Evolutionary conservation across 1,284 basidiomycete genomes (phyloP).

Genomic region (Thelephora terrestris): DNA sequence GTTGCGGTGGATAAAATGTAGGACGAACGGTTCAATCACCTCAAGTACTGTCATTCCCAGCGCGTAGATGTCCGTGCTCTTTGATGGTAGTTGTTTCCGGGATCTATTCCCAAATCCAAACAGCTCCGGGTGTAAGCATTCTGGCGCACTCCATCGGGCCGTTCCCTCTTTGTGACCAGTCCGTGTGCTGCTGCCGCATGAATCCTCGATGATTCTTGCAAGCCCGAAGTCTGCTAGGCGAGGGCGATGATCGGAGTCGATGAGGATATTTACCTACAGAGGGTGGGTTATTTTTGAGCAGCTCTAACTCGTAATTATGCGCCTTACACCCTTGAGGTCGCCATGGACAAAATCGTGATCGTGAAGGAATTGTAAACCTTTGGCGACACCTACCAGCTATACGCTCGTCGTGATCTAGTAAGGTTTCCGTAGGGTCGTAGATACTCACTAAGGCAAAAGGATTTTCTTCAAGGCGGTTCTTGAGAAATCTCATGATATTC

Average conservation of each 20-base stretch:
- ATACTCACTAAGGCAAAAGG: slow-evolving; percentile 4
- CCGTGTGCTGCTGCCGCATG: too few relatives aligned
- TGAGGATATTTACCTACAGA: slow-evolving; percentile 3
- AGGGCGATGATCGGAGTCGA: slow-evolving; percentile 1
- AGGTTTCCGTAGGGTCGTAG: neutral
- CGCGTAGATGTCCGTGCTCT: neutral
- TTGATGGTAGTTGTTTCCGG: neutral
- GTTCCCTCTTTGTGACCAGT: neutral
- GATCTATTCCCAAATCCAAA: too few relatives aligned
- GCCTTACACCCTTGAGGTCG: slow-evolving; percentile 7
- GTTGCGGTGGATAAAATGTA: too few relatives aligned
- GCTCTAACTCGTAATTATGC: neutral
- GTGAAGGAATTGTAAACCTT: slow-evolving; percentile 7
- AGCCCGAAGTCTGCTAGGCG: slow-evolving; percentile 4
- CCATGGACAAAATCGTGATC: slow-evolving; percentile 6
- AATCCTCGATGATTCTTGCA: neutral
- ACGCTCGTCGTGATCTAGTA: neutral
- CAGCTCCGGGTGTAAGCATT: neutral
- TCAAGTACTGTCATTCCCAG: neutral
- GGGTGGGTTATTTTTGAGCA: neutral
- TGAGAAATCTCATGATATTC: slow-evolving; percentile 5
- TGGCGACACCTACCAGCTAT: slow-evolving; percentile 4
- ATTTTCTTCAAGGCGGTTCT: slow-evolving; percentile 1
- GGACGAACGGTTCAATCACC: neutral
- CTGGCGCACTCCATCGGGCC: neutral